phyloP scores from a whole-genome alignment of 2,329 filamentous ascomycete species.

The Botrytis deweyae region DNA sequence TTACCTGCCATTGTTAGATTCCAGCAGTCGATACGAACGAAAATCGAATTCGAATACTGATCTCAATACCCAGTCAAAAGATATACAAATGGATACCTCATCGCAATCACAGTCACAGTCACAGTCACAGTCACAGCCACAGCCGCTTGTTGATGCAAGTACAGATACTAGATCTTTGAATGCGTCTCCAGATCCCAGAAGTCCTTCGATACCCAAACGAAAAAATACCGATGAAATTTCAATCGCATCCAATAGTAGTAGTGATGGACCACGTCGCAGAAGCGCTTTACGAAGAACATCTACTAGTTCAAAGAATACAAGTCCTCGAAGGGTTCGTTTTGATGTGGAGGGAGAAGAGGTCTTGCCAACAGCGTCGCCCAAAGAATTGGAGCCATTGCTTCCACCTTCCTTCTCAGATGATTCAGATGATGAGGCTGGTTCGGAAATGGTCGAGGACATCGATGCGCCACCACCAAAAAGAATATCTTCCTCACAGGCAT shows the following conservation, averaged over 20 bases:
- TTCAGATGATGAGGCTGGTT: constrained; percentile 40
- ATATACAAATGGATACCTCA: constrained; percentile 26
- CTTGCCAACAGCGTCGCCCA: constrained; percentile 57
- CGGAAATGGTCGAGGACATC: constrained; percentile 37
- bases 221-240: constrained; percentile 44
- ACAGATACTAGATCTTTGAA: constrained; percentile 30
- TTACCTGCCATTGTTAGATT: constrained; percentile 61
- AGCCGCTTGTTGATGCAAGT: constrained; percentile 28
- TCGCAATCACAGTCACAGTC: constrained; percentile 25
- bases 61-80: constrained; percentile 24
- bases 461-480: constrained; percentile 50
- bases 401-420: constrained; percentile 26
- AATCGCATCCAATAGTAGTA: constrained; percentile 53
- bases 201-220: constrained; percentile 32
- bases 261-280: constrained; percentile 50
- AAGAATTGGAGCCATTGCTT: constrained; percentile 15
- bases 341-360: constrained; percentile 61
- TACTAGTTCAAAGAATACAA: constrained; percentile 49
- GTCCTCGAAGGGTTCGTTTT: constrained; percentile 63
- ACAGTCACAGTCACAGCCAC: constrained; percentile 22
- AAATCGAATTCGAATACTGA: constrained; percentile 12
- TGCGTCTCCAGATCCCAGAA: constrained; percentile 29
- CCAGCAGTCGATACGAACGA: constrained; percentile 30
- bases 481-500: constrained; percentile 55
- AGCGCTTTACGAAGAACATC: constrained; percentile 59